Evolutionary conservation across 2,329 filamentous ascomycete genomes (phyloP).

Genomic region (Stagonosporopsis vannaccii): DNA sequence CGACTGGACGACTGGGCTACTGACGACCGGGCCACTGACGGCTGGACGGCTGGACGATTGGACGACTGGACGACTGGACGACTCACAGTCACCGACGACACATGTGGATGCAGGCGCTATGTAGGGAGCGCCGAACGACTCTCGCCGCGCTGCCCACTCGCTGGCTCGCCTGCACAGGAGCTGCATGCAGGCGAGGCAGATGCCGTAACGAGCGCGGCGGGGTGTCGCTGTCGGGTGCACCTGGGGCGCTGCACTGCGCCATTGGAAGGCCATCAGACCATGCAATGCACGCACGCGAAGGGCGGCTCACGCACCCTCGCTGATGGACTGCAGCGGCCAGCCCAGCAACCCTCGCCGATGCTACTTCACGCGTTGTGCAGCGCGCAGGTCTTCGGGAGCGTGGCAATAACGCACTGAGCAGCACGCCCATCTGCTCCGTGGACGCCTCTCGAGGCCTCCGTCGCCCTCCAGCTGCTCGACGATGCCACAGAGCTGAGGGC

Average conservation of each 20-base stretch:
- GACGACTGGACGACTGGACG: constrained; percentile 4
- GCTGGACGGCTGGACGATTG: constrained; percentile 6
- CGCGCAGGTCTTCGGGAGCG: neutral
- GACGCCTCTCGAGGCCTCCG: constrained; percentile 5
- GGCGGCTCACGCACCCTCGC: constrained; percentile 3
- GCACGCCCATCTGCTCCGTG: neutral
- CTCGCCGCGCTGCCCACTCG: constrained; percentile 8
- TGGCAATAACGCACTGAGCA: constrained; percentile 2
- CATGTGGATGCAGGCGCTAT: constrained; percentile 18
- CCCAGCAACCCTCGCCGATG: constrained; percentile 1
- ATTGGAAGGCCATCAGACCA: constrained; percentile 11
- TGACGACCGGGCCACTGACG: too few relatives aligned
- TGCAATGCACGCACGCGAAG: constrained; percentile 13
- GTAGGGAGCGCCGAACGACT: constrained; percentile 11
- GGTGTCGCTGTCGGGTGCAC: constrained; percentile 7
- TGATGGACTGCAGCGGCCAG: neutral
- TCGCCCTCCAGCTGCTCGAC: constrained; percentile 8
- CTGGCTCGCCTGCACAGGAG: constrained; percentile 1
- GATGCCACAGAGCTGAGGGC: constrained; percentile 9
- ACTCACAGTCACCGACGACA: constrained; percentile 14
- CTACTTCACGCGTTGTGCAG: constrained; percentile 3
- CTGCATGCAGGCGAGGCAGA: neutral
- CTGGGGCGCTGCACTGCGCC: constrained; percentile 3
- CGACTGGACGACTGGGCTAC: constrained; percentile 6
- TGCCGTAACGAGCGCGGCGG: constrained; percentile 5